Evolutionary conservation across 345 rosid species (phyloP).

Genomic region (Eucalyptus cladocalyx): DNA sequence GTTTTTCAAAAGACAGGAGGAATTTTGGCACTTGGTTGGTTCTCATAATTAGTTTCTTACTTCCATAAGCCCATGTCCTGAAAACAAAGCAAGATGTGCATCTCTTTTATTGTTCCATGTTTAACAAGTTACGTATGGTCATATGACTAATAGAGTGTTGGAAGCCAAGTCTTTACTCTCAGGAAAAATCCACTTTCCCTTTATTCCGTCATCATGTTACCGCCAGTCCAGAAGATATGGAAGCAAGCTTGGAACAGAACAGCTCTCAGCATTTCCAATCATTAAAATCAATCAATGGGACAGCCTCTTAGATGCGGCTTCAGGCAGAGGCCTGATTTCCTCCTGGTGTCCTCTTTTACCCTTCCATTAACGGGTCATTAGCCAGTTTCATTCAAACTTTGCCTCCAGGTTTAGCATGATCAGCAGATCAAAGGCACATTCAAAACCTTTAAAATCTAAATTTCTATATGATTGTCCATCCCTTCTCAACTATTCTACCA

Average conservation of each 20-base stretch:
- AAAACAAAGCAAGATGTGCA: not conserved
- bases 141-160: not conserved
- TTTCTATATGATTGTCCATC: not conserved
- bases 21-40: not conserved
- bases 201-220: not conserved
- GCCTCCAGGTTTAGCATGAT: not conserved
- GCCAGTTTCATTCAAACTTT: not conserved
- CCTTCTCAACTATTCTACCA: not conserved
- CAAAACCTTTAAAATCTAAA: not conserved
- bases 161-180: not conserved
- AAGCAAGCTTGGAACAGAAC: not conserved
- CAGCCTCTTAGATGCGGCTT: not conserved
- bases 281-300: not conserved
- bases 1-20: not conserved
- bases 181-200: not conserved
- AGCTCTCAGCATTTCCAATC: not conserved
- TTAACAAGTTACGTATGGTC: not conserved
- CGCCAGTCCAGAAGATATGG: not conserved
- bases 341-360: not conserved
- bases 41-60: not conserved
- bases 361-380: not conserved
- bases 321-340: not conserved
- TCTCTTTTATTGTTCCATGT: not conserved
- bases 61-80: not conserved
- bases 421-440: not conserved